Percentiles rank a stretch among this genome's conserved stretches.
Evolutionary conservation across 192 early-diverging fungal species (phyloP).

Genomic region (Coemansia furcata): DNA sequence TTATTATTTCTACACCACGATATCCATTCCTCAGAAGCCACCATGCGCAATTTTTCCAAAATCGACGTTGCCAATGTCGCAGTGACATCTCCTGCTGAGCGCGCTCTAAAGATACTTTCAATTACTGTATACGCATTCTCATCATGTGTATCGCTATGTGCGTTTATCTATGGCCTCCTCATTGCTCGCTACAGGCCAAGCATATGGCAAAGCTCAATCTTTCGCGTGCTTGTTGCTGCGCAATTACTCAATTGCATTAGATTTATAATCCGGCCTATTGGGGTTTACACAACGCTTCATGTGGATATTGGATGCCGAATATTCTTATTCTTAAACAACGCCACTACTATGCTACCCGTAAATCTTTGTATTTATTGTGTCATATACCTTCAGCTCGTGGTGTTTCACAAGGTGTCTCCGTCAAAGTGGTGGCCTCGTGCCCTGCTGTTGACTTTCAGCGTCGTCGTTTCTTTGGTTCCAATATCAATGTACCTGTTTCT

Average conservation of each 20-base stretch:
- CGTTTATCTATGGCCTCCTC: constrained; percentile 25
- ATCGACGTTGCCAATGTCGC: not conserved
- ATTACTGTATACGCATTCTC: constrained; percentile 10
- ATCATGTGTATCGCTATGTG: constrained; percentile 2
- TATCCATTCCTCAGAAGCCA: not conserved
- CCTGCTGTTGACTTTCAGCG: constrained; percentile 10
- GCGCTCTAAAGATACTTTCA: not conserved
- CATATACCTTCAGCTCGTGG: constrained; percentile 38
- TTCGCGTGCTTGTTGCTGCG: constrained; percentile 25
- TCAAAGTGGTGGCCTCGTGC: constrained; percentile 26
- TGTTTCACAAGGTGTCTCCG: constrained; percentile 37
- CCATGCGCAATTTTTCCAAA: not conserved
- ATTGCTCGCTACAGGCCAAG: constrained; percentile 3
- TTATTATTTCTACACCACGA: not conserved
- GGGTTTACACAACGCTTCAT: not conserved
- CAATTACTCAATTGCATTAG: constrained; percentile 27
- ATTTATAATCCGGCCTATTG: constrained; percentile 25
- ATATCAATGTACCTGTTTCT: constrained; percentile 15
- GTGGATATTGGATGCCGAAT: constrained; percentile 22
- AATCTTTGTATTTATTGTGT: constrained; percentile 32
- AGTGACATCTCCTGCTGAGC: not conserved
- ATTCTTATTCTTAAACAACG: constrained; percentile 25
- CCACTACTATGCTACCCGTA: constrained; percentile 10
- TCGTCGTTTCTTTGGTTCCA: constrained; percentile 17
- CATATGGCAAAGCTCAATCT: constrained; percentile 25